Conservation (phyloP, 2,329 filamentous ascomycete species). For the Trichophyton mentagrophytes region DNA sequence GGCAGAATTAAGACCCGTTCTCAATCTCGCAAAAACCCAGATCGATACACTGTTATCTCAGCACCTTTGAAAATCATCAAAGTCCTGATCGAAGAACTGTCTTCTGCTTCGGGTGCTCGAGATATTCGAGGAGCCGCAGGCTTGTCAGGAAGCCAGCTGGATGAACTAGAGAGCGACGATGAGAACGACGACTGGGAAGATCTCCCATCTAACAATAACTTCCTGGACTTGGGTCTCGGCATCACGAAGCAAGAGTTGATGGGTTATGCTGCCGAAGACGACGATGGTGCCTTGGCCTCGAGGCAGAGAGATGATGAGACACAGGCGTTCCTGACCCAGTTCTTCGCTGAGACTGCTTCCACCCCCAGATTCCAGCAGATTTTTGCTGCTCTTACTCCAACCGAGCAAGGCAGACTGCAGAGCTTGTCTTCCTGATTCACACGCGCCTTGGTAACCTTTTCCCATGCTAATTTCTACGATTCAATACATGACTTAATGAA, state of each 20-base stretch:
- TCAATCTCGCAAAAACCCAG: conserved; percentile 74
- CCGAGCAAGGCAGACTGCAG: conserved; percentile 36
- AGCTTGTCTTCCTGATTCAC: conserved; percentile 9
- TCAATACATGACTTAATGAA: not conserved
- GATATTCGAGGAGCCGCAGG: conserved; percentile 44
- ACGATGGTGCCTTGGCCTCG: conserved; percentile 35
- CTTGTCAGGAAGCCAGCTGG: conserved; percentile 45
- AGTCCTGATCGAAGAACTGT: conserved; percentile 81
- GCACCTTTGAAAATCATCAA: conserved; percentile 93
- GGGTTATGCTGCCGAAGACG: conserved; percentile 52
- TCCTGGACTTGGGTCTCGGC: conserved; percentile 61
- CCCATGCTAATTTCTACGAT: not conserved
- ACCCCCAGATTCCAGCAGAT: conserved; percentile 44
- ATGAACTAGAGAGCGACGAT: conserved; percentile 50
- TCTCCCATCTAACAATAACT: conserved; percentile 52
- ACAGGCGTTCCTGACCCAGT: conserved; percentile 67
- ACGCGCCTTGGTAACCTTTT: not conserved
- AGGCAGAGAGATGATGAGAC: conserved; percentile 81
- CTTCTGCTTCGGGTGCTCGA: conserved; percentile 56
- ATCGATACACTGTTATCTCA: conserved; percentile 75
- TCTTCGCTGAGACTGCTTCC: conserved; percentile 52
- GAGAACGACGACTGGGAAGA: conserved; percentile 87
- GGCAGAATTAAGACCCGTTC: conserved; percentile 89
- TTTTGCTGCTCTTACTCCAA: conserved; percentile 41
- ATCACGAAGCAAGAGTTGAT: conserved; percentile 65